Base-by-base conservation (phyloP, 2,329 filamentous ascomycete genomes). In the Zymoseptoria ardabiliae region DNA sequence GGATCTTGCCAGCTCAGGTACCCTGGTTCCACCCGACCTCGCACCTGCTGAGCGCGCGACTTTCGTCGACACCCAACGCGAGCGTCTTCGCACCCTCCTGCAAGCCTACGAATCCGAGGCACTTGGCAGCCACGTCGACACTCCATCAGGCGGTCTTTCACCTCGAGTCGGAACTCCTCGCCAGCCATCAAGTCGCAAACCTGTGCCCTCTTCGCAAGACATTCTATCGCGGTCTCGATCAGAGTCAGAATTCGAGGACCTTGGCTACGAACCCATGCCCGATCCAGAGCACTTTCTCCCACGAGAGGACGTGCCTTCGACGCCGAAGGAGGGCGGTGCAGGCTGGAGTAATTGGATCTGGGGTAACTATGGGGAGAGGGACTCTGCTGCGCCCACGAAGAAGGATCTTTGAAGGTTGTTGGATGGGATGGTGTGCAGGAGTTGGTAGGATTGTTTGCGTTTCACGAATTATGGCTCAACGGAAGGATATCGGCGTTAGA, bases 51-150 rank as follows among this genome's bases (percentile, higher is more conserved):
- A 92, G 63, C 81, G 85, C 69, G 85, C 88, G 57, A 82, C 78
- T 55, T 96, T 91, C 74, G 87, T 96, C 62, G 79, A 85, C 2
- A 84, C 87, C 8, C 91, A 96, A 78, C 86, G 88, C 58, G 89
- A 96, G 71, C 83, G 86, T 49, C 81, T 97, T 56, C 83, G 83
- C 60, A 82, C 88, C 41, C 80, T 96, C 22, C 80, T 96, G 41
- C 84, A 84, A 20, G 90, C 89, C 1, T 84, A 96, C 57, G 90
- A 95, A 67, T 84, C 83, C 58, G 91, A 96, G 76, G 90, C 90
- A 35, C 82, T 81, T 57, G 82, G 83, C 54, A 23, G 54, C 50
- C 58, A 25, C 55, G 55, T 28, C 23, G 63, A 61, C 23, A 65
- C 65, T 13, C 61, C 65, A 13, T 60, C 65, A 20, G 62, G 60